Evolutionary conservation across 805 yeast species (phyloP), one percentile per base, ranked within the genome.

Genomic region (Myxozyma nipponensis): DNA sequence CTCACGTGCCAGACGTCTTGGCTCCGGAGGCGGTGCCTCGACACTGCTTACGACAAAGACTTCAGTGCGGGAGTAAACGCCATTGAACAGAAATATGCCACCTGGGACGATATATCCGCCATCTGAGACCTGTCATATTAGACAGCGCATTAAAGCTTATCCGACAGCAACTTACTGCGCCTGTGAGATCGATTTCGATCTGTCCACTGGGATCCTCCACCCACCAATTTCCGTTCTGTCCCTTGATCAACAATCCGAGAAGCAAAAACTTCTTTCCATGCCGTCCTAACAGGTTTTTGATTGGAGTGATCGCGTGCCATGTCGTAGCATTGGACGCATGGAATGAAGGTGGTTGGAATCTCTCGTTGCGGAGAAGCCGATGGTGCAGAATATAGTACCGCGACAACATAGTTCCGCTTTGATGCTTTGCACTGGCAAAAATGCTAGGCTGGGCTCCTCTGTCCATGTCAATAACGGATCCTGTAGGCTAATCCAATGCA

Each of bases 1-100:
- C 23, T 84, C 90, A 49, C 81, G 62, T 1, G 95, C 75, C 0
- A 63, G 66, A 6, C 76, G 81, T 51, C 97, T 73, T 56, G 77
- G 73, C 64, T 93, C 99, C 2, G 88, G 83, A 0, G 93, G 89
- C 2, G 98, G 98, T 52, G 88, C 96, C 2, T 85, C 84, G 44
- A 93, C 74, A 3, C 84, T 77, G 25, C 84, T 76, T 1, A 84
- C 95, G 57, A 83, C 81, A 63, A 93, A 89, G 42, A 77, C 81
- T 24, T 73, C 74, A 38, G 62, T 62, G 10, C 64, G 65, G 1
- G 82, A 80, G 63, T 88, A 87, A 17, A 86, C 79, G 17, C 99
- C 99, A 62, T 88, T 95, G 46, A 85, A 83, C 1, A 91, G 68
- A 0, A 87, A 79, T 59, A 84, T 81, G 72, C 84, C 81, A 1